Base-by-base conservation (phyloP, 2,329 filamentous ascomycete genomes). In the Neopestalotiopsis sp. region DNA sequence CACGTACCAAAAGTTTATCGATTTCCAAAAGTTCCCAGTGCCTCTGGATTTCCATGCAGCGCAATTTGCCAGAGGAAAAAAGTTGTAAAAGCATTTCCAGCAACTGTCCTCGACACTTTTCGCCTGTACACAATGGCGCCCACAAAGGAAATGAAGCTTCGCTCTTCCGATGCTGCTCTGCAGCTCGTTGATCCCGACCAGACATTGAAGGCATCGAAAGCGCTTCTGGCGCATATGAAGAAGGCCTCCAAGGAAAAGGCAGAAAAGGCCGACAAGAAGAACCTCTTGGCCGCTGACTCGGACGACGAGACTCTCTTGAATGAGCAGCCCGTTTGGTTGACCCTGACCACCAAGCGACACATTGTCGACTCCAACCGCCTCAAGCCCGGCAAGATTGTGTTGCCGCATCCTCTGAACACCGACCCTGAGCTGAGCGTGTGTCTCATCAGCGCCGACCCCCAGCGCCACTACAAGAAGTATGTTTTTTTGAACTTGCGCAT, bases 331-430 rank as follows among this genome's bases (percentile, higher is more conserved):
- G 81, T 91, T 77, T 91, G 88, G 87, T 83, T 91, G 59, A 89
- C 84, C 45, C 79, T 91, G 72, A 90, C 88, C 65, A 91, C 89
- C 71, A 91, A 91, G 83, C 86, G 86, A 73, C 88, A 91, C 81
- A 88, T 91, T 67, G 79, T 82, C 78, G 92, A 97, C 82, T 91
- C 93, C 81, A 90, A 89, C 79, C 88, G 90, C 67, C 86, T 97
- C 73, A 95, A 97, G 85, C 94, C 95, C 34, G 88, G 89, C 80
- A 97, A 95, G 83, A 93, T 98, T 76, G 75, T 86, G 73, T 85
- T 97, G 66, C 93, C 94, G 62, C 91, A 97, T 81, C 86, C 92
- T 10, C 87, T 97, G 71, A 91, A 93, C 82, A 85, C 87, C 72
- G 87, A 90, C 73, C 83, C 69, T 5, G 73, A 78, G 49, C 73